A percentile compares a stretch with the other conserved stretches of the same genome.
These are phyloP conservation scores for Teratosphaeria epicoccoides DNA, from an alignment of 2,329 filamentous ascomycete genomes.

Conservation along the genomic window DNA sequence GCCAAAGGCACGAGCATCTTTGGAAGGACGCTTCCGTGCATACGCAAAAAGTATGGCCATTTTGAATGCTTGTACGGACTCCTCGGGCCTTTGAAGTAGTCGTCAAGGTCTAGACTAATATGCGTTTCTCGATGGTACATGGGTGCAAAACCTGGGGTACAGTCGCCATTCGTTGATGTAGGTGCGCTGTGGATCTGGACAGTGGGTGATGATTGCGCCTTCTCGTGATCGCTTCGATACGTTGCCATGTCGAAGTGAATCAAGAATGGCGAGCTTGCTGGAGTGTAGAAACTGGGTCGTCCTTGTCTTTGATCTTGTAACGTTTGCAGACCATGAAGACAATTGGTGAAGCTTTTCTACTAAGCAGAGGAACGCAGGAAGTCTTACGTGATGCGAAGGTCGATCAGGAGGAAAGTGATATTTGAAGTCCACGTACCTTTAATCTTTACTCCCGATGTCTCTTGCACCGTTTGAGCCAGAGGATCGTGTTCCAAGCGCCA, in stretches of 20 bases:
- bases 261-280: neutral
- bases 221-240: neutral
- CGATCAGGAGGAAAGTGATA: neutral
- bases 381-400: no score
- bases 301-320: neutral
- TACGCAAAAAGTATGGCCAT: slow-evolving; percentile 62
- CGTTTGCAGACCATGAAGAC: neutral
- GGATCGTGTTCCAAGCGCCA: neutral
- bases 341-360: neutral
- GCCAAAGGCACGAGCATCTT: slow-evolving; percentile 46
- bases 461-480: neutral
- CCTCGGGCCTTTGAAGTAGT: slow-evolving; percentile 44
- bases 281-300: neutral
- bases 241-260: neutral
- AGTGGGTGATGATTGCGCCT: neutral
- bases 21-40: slow-evolving; percentile 65
- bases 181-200: neutral
- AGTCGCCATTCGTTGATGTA: neutral
- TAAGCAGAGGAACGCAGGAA: neutral
- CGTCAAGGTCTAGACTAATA: slow-evolving; percentile 11
- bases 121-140: slow-evolving; percentile 1
- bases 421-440: neutral
- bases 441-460: neutral
- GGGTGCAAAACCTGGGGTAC: neutral
- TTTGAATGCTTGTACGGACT: slow-evolving; percentile 65